These are phyloP conservation scores for Ottelia alismoides DNA, from an alignment of 106 monocot genomes.

Conservation along the genomic window DNA sequence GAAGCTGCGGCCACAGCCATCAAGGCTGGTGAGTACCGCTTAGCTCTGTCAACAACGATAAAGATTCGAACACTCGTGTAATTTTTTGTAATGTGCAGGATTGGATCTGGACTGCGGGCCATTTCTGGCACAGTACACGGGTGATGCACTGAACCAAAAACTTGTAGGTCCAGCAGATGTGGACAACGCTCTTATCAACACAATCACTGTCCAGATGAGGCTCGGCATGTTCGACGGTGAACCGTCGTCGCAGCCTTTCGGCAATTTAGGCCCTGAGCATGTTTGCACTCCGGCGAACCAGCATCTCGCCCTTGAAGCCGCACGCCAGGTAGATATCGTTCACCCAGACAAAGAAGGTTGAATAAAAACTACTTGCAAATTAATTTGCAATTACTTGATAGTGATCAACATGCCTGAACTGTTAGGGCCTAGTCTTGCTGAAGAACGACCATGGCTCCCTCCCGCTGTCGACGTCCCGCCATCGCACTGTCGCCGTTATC, in stretches of 20 bases:
- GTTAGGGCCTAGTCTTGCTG: conserved; percentile 56
- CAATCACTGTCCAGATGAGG: conserved; percentile 38
- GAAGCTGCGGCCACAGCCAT: conserved; percentile 46
- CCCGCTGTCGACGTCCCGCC: conserved; percentile 23
- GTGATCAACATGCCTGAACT: no score
- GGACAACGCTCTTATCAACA: conserved; percentile 32
- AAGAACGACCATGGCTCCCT: conserved; percentile 31
- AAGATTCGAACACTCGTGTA: no score
- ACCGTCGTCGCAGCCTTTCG: conserved; percentile 28
- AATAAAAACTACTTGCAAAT: no score
- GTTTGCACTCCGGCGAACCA: conserved; percentile 55
- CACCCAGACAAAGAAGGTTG: no score
- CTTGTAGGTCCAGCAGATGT: conserved; percentile 29
- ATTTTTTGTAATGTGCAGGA: no score
- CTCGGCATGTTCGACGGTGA: conserved; percentile 67
- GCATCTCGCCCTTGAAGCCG: conserved; percentile 54
- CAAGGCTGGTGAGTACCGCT: conserved; percentile 67
- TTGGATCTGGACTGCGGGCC: conserved; percentile 78
- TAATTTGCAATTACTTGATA: no score
- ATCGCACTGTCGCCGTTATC: conserved; percentile 36
- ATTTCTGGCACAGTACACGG: conserved; percentile 43
- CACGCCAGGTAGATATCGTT: no score
- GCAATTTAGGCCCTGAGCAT: conserved; percentile 38
- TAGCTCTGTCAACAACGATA: no score
- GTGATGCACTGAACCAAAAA: conserved; percentile 29